phyloP scores from a whole-genome alignment of 768 basidiomycete species.

The Mycena galericulata region DNA sequence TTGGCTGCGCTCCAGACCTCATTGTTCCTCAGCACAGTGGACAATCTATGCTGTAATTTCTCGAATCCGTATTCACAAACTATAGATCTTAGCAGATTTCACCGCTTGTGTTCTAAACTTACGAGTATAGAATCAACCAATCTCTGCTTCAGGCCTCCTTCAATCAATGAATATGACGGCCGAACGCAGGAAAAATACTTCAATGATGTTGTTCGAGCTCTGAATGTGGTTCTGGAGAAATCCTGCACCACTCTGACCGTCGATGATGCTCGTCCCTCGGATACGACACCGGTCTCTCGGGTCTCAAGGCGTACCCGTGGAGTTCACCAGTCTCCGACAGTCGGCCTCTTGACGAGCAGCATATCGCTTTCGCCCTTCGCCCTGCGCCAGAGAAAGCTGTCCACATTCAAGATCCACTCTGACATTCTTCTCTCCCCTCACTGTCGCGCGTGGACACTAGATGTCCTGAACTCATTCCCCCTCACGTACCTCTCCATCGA shows the following conservation, averaged over 20 bases:
- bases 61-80: neutral
- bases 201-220: no score
- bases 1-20: slow-evolving; percentile 27
- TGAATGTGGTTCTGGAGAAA: no score
- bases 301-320: neutral
- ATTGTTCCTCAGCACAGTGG: slow-evolving; percentile 19
- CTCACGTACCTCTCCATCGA: slow-evolving; percentile 24
- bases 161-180: neutral
- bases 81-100: slow-evolving; percentile 22
- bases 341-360: slow-evolving; percentile 1
- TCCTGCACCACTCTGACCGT: no score
- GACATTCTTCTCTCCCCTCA: slow-evolving; percentile 24
- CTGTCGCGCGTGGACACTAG: slow-evolving; percentile 30
- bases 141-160: slow-evolving; percentile 11
- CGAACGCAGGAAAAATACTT: neutral
- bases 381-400: slow-evolving; percentile 16
- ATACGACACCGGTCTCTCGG: neutral
- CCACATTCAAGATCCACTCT: slow-evolving; percentile 28
- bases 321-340: no score
- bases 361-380: slow-evolving; percentile 24
- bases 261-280: neutral
- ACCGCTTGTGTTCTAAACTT: slow-evolving; percentile 19
- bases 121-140: slow-evolving; percentile 12
- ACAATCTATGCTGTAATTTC: slow-evolving; percentile 24
- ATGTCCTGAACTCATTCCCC: slow-evolving; percentile 33